Evolutionary conservation across 73 alveolate genomes (phyloP).

Genomic region (Tetrahymena borealis): DNA sequence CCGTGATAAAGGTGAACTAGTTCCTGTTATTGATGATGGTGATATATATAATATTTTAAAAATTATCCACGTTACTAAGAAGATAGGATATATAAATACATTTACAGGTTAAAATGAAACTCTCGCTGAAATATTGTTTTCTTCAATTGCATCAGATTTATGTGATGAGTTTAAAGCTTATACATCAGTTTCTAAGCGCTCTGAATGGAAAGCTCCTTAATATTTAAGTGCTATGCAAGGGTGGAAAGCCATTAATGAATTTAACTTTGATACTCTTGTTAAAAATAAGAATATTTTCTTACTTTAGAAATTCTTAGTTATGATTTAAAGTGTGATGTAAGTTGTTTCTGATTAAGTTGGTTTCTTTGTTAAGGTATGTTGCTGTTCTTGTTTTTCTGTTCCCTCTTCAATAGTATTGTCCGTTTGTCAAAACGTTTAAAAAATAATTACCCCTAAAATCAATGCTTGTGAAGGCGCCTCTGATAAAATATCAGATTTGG

Average conservation of each 20-base stretch:
- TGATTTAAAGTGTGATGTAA: neutral
- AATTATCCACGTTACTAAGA: neutral
- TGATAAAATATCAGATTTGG: neutral
- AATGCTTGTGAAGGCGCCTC: neutral
- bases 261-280: neutral
- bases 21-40: neutral
- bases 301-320: neutral
- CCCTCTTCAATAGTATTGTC: neutral
- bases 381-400: neutral
- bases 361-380: neutral
- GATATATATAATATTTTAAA: neutral
- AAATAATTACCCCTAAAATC: neutral
- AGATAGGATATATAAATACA: neutral
- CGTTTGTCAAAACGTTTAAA: neutral
- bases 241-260: neutral
- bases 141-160: neutral
- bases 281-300: neutral
- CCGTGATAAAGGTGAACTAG: neutral
- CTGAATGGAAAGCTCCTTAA: neutral
- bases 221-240: neutral
- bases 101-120: neutral
- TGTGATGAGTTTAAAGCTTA: neutral
- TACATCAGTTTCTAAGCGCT: neutral
- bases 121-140: neutral
- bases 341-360: neutral